Base-by-base conservation (phyloP, 129 eudicot genomes). In the Deinandra increscens region DNA sequence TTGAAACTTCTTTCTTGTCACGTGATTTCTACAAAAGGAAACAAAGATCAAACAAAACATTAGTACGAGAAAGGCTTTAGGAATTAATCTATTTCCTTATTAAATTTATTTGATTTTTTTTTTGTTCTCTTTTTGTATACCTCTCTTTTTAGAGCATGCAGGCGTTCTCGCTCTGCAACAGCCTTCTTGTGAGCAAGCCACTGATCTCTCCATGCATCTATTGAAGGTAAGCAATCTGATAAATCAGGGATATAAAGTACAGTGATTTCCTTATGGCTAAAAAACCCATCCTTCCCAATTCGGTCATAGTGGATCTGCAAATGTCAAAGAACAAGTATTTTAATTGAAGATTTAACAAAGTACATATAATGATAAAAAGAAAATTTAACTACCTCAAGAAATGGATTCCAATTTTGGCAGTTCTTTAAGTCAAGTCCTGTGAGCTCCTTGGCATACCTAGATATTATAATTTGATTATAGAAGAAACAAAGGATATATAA, bases 251-350 rank as follows among this genome's bases (percentile, higher is more conserved):
- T 81, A 79, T 79, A 93, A 37, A 86, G 80, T 18, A 93, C 95
- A 63, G 97, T 85, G 58, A 93, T 86, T 82, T 93, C 99, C 69
- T 85, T 89, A 80, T 93, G 97, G 64, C 95, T 93, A 80, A 89
- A 89, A 17, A 81, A 81, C 46, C 99, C 99, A 81, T 89, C 95
- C 74, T 81, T 80, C 38, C 99, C 99, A 78, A 87, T 72, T 83
- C 99, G 79, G 42, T 89, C 87, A 77, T 93, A 93, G 80, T 93
- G 99, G 78, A 93, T 83, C 99, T 93, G 92, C 82, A 78, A n/a
- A 56, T 33, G 53, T 38, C 10, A 37, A 73, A n/a, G 3, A 22
- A 23, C 26, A 18, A 36, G 0, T 36, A 36, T 1, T 36, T 36
- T 4, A 36, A 6, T 36, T 36, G 4, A 36, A 4, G 7, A 36